These are phyloP conservation scores for Ustilago cynodontis DNA, from an alignment of 1,284 basidiomycete species.

Conservation along the genomic window DNA sequence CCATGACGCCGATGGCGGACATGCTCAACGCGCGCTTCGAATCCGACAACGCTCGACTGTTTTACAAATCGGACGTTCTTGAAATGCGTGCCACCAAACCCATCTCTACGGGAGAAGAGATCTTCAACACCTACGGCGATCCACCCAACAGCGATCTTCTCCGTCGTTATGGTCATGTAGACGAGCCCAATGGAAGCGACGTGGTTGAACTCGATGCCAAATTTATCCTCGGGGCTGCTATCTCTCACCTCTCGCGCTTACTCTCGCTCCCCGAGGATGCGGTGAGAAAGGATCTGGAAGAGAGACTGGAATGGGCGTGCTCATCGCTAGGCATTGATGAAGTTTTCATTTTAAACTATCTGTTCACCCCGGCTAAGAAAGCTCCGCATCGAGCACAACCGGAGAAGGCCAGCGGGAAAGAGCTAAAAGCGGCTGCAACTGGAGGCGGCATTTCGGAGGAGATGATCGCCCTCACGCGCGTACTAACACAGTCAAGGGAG, in stretches of 20 bases:
- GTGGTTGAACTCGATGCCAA: slow-evolving; percentile 87
- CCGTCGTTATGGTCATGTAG: slow-evolving; percentile 92
- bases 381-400: slow-evolving; percentile 53
- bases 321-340: slow-evolving; percentile 63
- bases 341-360: slow-evolving; percentile 59
- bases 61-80: slow-evolving; percentile 80
- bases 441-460: slow-evolving; percentile 76
- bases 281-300: slow-evolving; percentile 30
- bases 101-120: slow-evolving; percentile 85
- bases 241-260: slow-evolving; percentile 9
- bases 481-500: slow-evolving; percentile 76
- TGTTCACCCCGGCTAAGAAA: slow-evolving; percentile 51
- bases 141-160: slow-evolving; percentile 94
- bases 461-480: slow-evolving; percentile 79
- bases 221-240: slow-evolving; percentile 75
- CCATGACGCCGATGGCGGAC: slow-evolving; percentile 97
- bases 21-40: slow-evolving; percentile 73
- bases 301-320: slow-evolving; percentile 60
- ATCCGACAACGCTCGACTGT: slow-evolving; percentile 76
- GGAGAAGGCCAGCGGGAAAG: slow-evolving; percentile 26
- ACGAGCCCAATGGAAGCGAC: slow-evolving; percentile 88
- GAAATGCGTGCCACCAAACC: slow-evolving; percentile 84
- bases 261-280: slow-evolving; percentile 14
- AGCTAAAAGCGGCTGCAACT: slow-evolving; percentile 64
- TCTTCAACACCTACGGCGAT: slow-evolving; percentile 93